These are phyloP conservation scores for Endothia cerciana DNA, from an alignment of 2,329 filamentous ascomycete genomes.

Conservation along the genomic window DNA sequence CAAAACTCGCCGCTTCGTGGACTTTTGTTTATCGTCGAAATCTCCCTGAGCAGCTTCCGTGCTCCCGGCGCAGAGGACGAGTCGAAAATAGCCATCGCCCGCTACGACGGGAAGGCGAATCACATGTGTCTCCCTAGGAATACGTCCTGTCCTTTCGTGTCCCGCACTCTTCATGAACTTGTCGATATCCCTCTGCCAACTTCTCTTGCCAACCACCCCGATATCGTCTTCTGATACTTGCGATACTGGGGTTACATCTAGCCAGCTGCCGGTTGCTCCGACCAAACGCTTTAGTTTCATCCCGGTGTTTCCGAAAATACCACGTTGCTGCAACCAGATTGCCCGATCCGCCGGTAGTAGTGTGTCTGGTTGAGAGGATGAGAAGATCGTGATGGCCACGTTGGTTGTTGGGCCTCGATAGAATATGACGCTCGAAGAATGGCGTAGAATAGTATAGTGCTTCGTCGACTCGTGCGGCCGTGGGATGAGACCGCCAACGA, in stretches of 20 bases:
- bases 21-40: constrained; percentile 16
- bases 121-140: constrained; percentile 54
- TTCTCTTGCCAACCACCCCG: constrained; percentile 61
- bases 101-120: constrained; percentile 66
- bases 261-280: constrained; percentile 62
- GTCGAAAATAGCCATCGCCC: constrained; percentile 69
- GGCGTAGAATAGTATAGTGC: constrained; percentile 68
- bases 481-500: constrained; percentile 66
- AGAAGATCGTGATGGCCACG: constrained; percentile 67
- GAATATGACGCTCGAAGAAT: constrained; percentile 66
- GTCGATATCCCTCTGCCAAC: constrained; percentile 68
- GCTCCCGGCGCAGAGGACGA: constrained; percentile 62
- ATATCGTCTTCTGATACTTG: constrained; percentile 53
- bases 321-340: constrained; percentile 70
- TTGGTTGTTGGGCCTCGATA: constrained; percentile 69
- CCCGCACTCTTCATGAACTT: constrained; percentile 63
- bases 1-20: constrained; percentile 58
- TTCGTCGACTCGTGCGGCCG: constrained; percentile 68
- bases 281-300: constrained; percentile 68
- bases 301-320: constrained; percentile 69
- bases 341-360: constrained; percentile 61
- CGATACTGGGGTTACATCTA: constrained; percentile 67
- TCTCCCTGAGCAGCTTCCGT: constrained; percentile 20
- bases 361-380: constrained; percentile 43
- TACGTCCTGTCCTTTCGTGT: constrained; percentile 40